These are phyloP conservation scores for Phialocephala sp. DNA, from an alignment of 2,329 filamentous ascomycete genomes.

Conservation along the genomic window DNA sequence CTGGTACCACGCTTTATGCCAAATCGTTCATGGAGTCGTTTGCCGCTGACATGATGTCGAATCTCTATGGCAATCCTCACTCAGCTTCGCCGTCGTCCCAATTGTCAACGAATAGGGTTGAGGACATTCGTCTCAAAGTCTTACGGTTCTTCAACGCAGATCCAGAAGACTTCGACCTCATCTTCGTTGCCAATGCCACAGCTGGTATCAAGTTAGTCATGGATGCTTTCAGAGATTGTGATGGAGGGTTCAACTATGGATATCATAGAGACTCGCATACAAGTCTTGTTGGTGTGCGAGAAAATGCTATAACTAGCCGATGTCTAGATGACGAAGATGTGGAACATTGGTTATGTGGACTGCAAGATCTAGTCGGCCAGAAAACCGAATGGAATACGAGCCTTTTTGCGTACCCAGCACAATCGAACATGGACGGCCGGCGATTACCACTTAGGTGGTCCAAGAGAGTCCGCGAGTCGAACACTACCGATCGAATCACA, in stretches of 20 bases:
- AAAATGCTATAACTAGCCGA: conserved; percentile 66
- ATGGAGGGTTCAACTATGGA: conserved; percentile 77
- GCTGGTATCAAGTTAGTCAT: conserved; percentile 86
- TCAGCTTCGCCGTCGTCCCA: conserved; percentile 85
- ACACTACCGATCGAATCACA: conserved; percentile 30
- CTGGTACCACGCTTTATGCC: conserved; percentile 84
- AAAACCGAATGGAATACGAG: conserved; percentile 34
- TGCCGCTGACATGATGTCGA: conserved; percentile 71
- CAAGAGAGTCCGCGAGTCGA: conserved; percentile 49
- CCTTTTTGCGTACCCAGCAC: conserved; percentile 85
- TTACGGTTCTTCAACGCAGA: conserved; percentile 82
- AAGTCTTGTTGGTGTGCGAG: conserved; percentile 81
- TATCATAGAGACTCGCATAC: conserved; percentile 90
- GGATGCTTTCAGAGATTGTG: conserved; percentile 73
- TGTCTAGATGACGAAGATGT: conserved; percentile 74
- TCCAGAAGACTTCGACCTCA: conserved; percentile 80
- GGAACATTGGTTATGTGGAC: conserved; percentile 64
- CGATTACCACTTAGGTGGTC: conserved; percentile 77
- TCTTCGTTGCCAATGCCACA: conserved; percentile 93
- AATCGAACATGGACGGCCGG: conserved; percentile 90
- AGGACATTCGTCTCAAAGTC: conserved; percentile 73
- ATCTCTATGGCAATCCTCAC: conserved; percentile 90
- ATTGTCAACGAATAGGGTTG: conserved; percentile 73
- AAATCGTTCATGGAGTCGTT: conserved; percentile 83
- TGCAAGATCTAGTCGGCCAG: conserved; percentile 40